Percentiles rank a stretch among this genome's conserved stretches.
phyloP scores from a whole-genome alignment of 2,329 filamentous ascomycete species.

The Beauveria medogensis region DNA sequence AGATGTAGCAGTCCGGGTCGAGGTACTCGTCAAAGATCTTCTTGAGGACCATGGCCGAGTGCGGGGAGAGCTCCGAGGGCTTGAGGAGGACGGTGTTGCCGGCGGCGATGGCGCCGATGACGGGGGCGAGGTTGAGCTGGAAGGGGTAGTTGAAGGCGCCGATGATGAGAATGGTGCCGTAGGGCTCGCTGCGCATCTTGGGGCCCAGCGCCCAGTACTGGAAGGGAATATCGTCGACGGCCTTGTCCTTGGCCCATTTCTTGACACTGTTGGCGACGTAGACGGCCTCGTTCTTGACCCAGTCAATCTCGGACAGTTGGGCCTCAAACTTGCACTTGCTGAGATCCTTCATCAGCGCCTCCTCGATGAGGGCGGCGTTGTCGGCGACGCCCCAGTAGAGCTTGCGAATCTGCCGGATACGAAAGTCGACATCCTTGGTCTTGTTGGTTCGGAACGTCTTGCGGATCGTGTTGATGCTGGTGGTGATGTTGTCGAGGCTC shows the following conservation, averaged over 20 bases:
- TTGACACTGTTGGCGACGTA: conserved; percentile 70
- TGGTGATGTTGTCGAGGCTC: conserved; percentile 56
- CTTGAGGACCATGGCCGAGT: conserved; percentile 69
- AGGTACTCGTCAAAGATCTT: conserved; percentile 69
- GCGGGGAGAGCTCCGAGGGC: conserved; percentile 75
- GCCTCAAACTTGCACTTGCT: conserved; percentile 71
- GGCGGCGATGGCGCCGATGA: conserved; percentile 84
- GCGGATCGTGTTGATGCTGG: conserved; percentile 51
- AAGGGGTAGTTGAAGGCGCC: conserved; percentile 93
- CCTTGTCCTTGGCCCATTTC: conserved; percentile 77
- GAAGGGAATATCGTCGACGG: conserved; percentile 59
- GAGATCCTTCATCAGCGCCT: conserved; percentile 71
- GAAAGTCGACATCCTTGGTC: conserved; percentile 75
- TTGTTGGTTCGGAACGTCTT: conserved; percentile 68
- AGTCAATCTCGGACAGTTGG: conserved; percentile 65
- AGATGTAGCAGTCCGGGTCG: conserved; percentile 66
- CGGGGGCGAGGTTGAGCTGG: conserved; percentile 66
- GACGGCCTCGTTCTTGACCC: conserved; percentile 73
- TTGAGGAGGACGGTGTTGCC: conserved; percentile 88
- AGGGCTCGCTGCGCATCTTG: conserved; percentile 75
- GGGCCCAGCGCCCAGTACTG: conserved; percentile 63
- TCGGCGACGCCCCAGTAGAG: conserved; percentile 91
- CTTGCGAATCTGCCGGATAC: conserved; percentile 79
- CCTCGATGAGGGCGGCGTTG: conserved; percentile 61
- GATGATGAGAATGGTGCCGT: conserved; percentile 78